Evolutionary conservation across 306 rosid species (phyloP).

Genomic region (Corylus heterophylla): DNA sequence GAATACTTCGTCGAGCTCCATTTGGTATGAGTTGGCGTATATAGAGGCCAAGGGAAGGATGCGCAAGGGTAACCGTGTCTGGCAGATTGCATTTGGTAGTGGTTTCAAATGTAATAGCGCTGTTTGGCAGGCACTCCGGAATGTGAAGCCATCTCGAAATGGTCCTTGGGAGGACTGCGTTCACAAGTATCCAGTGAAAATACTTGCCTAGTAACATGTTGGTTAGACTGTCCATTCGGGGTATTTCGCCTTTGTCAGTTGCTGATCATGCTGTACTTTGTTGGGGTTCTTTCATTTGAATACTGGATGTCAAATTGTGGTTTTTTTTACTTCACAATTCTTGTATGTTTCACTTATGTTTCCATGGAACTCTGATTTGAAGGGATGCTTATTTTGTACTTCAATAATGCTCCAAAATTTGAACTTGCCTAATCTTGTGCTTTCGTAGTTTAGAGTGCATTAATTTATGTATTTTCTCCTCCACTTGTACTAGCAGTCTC

Average conservation of each 20-base stretch:
- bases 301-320: conserved; percentile 24
- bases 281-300: conserved; percentile 23
- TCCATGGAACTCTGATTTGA: conserved; percentile 18
- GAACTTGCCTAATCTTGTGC: neutral
- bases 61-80: conserved; percentile 62
- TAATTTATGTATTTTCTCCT: neutral
- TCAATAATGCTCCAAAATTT: conserved; percentile 8
- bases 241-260: conserved; percentile 1
- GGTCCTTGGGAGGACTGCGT: conserved; percentile 86
- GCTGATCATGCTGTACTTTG: conserved; percentile 23
- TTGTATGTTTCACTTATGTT: conserved; percentile 9
- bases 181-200: conserved; percentile 61
- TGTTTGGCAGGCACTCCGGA: conserved; percentile 70
- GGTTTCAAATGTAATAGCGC: conserved; percentile 85
- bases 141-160: conserved; percentile 55
- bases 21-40: conserved; percentile 78
- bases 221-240: conserved; percentile 39
- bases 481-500: conserved; percentile 5
- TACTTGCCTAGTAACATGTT: conserved; percentile 36
- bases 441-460: neutral
- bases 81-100: conserved; percentile 93
- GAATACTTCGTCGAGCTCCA: conserved; percentile 82
- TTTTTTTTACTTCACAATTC: conserved; percentile 6
- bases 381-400: conserved; percentile 23
- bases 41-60: conserved; percentile 73